Base-by-base conservation (phyloP, 768 basidiomycete species). In the Boletellus emodensis region DNA sequence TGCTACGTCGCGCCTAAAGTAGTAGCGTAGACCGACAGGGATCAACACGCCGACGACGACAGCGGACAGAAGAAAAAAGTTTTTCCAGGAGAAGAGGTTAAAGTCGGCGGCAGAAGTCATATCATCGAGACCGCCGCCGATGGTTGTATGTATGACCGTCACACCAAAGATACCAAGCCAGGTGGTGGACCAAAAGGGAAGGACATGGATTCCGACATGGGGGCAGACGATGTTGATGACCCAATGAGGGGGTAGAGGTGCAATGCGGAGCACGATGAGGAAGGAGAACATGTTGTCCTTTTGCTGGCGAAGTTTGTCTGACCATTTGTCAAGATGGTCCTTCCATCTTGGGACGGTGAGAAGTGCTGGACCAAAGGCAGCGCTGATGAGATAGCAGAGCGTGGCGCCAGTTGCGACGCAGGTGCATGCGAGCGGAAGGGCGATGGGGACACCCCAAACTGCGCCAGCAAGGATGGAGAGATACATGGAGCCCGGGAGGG, bases 401-500 rank as follows among this genome's bases (percentile, higher is more conserved):
- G 92, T 79, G 0, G 93, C 93, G 33, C 95, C 95, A 0, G 85
- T 80, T 13, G 94, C 92, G 48, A 97, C 90, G 67, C 92, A 95
- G 56, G 85, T 80, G 60, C 94, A 97, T 10, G 88, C 88, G n/a
- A 98, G 79, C 5, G 90, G 87, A 5, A 97, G 77, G 0, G 94
- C 94, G 11, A 83, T 72, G 3, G 89, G 71, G 26, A 95, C 85
- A 35, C 94, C 94, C 85, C 93, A 98, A 4, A 96, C 88, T 1
- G 95, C 95, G 32, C 95, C 95, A 17, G 90, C 94, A 12, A 97
- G 83, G 61, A 98, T 96, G 46, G 93, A 93, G 42, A 98, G 81
- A 65, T 98, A 98, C 94, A 98, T 95, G 38, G 93, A 95, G 1
- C 94, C 94, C 0, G 95, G 94, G 13, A 97, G 78, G 7, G 94